Conservation (phyloP, 2,329 filamentous ascomycete genomes). For the Fusarium sp. region DNA sequence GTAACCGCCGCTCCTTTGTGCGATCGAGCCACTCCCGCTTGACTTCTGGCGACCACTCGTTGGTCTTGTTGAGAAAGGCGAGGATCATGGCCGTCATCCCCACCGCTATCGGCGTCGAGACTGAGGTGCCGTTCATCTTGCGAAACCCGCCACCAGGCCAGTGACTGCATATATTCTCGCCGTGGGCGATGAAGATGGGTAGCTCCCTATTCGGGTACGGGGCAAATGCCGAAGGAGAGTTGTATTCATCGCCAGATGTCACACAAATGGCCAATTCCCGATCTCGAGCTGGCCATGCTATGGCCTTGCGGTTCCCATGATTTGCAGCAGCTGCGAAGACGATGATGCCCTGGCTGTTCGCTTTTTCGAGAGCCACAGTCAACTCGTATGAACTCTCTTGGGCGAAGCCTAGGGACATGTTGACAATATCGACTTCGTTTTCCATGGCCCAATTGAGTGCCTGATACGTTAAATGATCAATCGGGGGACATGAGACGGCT, state of each 20-base stretch:
- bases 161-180: constrained; percentile 19
- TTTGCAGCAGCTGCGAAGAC: constrained; percentile 30
- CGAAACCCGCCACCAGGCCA: constrained; percentile 23
- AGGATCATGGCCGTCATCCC: constrained; percentile 28
- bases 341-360: constrained; percentile 6
- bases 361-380: constrained; percentile 9
- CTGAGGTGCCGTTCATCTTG: constrained; percentile 21
- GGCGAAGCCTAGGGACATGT: constrained; percentile 25
- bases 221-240: constrained; percentile 8
- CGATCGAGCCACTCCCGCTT: background rate
- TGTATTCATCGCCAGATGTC: constrained; percentile 18
- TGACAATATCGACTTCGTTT: constrained; percentile 22
- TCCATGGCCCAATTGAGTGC: constrained; percentile 27
- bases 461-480: background rate
- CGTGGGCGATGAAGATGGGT: constrained; percentile 18
- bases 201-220: constrained; percentile 9
- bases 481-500: background rate
- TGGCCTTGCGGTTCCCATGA: constrained; percentile 18
- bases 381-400: constrained; percentile 21
- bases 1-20: constrained; percentile 19
- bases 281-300: constrained; percentile 28
- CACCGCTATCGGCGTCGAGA: constrained; percentile 24
- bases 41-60: background rate
- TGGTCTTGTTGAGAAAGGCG: constrained; percentile 26
- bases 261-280: constrained; percentile 19